Base-by-base conservation (phyloP, 768 basidiomycete genomes). In the Pulveroboletus frians region DNA sequence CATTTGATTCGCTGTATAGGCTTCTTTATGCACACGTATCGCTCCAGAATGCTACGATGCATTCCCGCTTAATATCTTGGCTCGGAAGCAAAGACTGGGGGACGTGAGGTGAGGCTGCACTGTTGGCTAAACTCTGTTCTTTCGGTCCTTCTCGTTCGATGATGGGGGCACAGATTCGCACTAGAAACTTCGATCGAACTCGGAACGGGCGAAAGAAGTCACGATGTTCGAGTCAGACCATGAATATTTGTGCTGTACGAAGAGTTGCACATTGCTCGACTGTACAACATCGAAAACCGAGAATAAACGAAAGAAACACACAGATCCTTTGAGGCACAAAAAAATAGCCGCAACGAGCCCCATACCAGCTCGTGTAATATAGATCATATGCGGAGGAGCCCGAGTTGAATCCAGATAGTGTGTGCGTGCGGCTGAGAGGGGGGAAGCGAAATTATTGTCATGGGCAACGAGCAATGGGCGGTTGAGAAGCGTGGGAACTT, bases 361-460 rank as follows among this genome's bases (percentile, higher is more conserved):
- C n/a, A n/a, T n/a, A n/a, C n/a, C n/a, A n/a, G n/a, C n/a, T n/a
- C n/a, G n/a, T n/a, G n/a, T n/a, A 91, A 92, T 60, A 81, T 73
- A 0, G 86, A 89, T 72, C 74, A 87, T 91, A 91, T 60, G 74
- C 60, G 14, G 88, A 90, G 66, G 77, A 78, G 17, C 81, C 80
- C 3, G 80, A 85, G 55, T 68, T 87, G 87, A 61, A 32, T 85
- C 84, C 30, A 11, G 15, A 9, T 63, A 86, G 88, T 84, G 9
- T 41, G 63, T 62, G 30, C 21, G 18, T 21, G 29, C 1, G 10
- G 30, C 13, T 31, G 29, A 9, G 30, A 11, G n/a, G n/a, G n/a
- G n/a, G n/a, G n/a, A n/a, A n/a, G n/a, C n/a, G n/a, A n/a, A n/a
- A n/a, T n/a, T 9, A 9, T 27, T 27, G 5, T 27, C 27, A 9